Base-by-base conservation (phyloP, 768 basidiomycete genomes). In the Austroboletus festivus region DNA sequence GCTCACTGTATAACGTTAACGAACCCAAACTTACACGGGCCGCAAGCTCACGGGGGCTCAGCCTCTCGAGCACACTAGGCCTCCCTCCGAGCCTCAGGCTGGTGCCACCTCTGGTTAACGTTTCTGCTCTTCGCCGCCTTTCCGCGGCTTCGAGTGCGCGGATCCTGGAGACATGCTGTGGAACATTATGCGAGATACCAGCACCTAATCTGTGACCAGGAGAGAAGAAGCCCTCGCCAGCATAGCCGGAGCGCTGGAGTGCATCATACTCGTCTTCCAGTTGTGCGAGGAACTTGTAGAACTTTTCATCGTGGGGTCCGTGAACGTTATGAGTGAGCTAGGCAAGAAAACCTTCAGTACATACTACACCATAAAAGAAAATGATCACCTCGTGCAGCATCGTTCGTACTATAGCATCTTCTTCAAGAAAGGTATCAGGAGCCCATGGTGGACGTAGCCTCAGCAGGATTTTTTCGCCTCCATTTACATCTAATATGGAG, bases 361-460 rank as follows among this genome's bases (percentile, higher is more conserved):
- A 15, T 21, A n/a, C 4, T 19, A 3, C 16, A 4, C 7, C 21
- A 28, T 7, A 7, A 2, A 13, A 19, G 26, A 6, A 42, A 12
- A n/a, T n/a, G 51, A 69, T 53, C 54, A 87, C 90, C 75, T 96
- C 93, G 61, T 95, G 93, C 15, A 96, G 75, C 92, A 95, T 91
- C 0, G 89, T 89, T 44, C 80, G 74, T 2, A 95, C 73, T 4
- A 96, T 72, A 13, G 86, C 78, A 44, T 87, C 85, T 56, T 88
- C 82, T 18, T 86, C 81, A 49, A 80, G 77, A 60, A 94, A 93
- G 1, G 81, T 81, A 61, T 82, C 81, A 0, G 82, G 77, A 18
- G 77, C 75, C 53, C 77, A 78, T 11, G 83, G 71, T 12, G 85
- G 92, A 13, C 94, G 79, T 18, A 98, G 71, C 23, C 94, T 79